phyloP scores from a whole-genome alignment of 2,329 filamentous ascomycete species.

The Neurospora sp. region DNA sequence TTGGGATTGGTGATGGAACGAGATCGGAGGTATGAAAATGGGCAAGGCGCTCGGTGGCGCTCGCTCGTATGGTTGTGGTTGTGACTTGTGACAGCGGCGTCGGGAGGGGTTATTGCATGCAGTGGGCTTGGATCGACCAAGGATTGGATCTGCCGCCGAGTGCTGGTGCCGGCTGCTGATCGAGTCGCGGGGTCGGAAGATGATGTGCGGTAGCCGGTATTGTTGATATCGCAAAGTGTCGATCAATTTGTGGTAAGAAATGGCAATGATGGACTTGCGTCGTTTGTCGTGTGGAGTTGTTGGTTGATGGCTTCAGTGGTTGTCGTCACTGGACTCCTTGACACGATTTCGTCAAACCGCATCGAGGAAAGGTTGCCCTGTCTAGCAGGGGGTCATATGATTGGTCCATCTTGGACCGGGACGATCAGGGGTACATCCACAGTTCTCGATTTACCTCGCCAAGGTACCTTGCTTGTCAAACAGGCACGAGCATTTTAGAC shows the following conservation, averaged over 20 bases:
- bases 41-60: slow-evolving; percentile 1
- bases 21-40: background rate
- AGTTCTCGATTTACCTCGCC: background rate
- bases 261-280: background rate
- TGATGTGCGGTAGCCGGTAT: background rate
- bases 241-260: background rate
- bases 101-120: background rate
- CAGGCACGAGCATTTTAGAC: background rate
- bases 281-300: background rate
- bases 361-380: background rate
- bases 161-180: background rate
- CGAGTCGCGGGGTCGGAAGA: background rate
- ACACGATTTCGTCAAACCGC: background rate
- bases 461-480: background rate
- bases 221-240: background rate
- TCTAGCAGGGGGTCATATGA: background rate
- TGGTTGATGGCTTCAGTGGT: background rate
- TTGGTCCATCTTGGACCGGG: background rate
- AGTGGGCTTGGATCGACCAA: background rate
- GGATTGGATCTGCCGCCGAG: background rate
- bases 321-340: background rate
- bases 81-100: slow-evolving; percentile 3
- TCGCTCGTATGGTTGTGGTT: background rate
- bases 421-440: background rate
- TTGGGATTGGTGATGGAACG: background rate